Conservation (phyloP, 345 rosid genomes). For the Boechera stricta region DNA sequence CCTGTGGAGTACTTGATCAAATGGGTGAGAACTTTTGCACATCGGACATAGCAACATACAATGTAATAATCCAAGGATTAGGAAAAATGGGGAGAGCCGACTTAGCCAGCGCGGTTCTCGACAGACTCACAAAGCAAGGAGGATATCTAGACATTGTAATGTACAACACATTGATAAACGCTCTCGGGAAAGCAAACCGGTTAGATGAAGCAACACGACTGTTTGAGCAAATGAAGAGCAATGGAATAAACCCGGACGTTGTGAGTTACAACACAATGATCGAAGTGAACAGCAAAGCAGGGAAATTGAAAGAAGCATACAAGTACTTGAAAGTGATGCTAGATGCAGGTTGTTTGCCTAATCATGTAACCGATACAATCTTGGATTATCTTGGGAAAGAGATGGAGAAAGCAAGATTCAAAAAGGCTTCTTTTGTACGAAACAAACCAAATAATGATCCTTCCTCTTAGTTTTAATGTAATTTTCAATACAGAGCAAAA, state of each 20-base stretch:
- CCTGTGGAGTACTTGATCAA: slow-evolving; percentile 67
- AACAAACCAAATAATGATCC: slow-evolving; percentile 34
- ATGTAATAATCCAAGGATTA: slow-evolving; percentile 80
- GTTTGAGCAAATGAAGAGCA: slow-evolving; percentile 77
- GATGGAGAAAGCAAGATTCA: slow-evolving; percentile 70
- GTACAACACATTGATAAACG: slow-evolving; percentile 91
- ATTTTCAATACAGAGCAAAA: slow-evolving; percentile 7
- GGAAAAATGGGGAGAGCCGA: slow-evolving; percentile 93
- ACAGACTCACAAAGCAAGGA: slow-evolving; percentile 72
- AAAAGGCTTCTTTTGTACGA: slow-evolving; percentile 65
- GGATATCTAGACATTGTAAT: slow-evolving; percentile 85
- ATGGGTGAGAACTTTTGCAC: slow-evolving; percentile 76
- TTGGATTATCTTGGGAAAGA: slow-evolving; percentile 78
- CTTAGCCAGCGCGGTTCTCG: slow-evolving; percentile 72
- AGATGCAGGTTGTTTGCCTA: slow-evolving; percentile 77
- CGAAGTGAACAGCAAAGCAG: slow-evolving; percentile 84
- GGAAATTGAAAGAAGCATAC: slow-evolving; percentile 77
- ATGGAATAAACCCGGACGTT: slow-evolving; percentile 77
- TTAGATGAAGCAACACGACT: slow-evolving; percentile 70
- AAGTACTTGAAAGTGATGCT: slow-evolving; percentile 75
- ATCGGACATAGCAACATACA: slow-evolving; percentile 80
- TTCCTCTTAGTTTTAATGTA: slow-evolving; percentile 20
- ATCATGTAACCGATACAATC: slow-evolving; percentile 83
- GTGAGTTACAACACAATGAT: slow-evolving; percentile 87
- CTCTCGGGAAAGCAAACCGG: slow-evolving; percentile 80